Evolutionary conservation across 1,139 yeast genomes (phyloP).

Genomic region (Martiniozyma asiatica): DNA sequence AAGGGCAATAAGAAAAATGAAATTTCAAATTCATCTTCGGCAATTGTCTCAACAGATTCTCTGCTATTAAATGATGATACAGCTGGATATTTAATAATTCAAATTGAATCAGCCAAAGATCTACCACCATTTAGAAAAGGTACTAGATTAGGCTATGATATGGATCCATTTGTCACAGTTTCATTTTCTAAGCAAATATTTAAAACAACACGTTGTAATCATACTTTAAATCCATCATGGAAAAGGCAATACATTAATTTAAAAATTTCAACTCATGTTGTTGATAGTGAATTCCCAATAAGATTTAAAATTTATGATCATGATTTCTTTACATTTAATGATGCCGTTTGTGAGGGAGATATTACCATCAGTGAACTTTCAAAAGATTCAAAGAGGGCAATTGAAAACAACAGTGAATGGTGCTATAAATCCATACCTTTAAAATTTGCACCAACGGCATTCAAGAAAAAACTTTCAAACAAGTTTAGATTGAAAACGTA

Average conservation of each 20-base stretch:
- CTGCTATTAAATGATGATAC: constrained; percentile 9
- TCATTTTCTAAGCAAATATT: constrained; percentile 84
- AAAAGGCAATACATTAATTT: constrained; percentile 49
- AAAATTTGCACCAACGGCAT: constrained; percentile 53
- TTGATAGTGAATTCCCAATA: constrained; percentile 38
- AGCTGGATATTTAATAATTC: constrained; percentile 56
- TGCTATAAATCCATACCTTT: constrained; percentile 8
- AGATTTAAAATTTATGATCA: constrained; percentile 70
- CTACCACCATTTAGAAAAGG: constrained; percentile 55
- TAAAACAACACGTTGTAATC: constrained; percentile 78
- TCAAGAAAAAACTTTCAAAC: constrained; percentile 5
- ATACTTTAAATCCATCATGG: constrained; percentile 74
- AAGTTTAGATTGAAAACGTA: constrained; percentile 13
- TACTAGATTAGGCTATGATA: constrained; percentile 69
- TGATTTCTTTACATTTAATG: constrained; percentile 74
- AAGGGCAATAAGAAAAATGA: too few species aligned
- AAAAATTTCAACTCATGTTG: constrained; percentile 60
- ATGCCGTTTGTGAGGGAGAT: constrained; percentile 58
- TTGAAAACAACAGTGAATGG: constrained; percentile 6
- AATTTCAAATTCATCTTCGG: too few species aligned
- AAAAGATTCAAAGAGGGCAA: constrained; percentile 6
- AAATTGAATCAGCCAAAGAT: constrained; percentile 59
- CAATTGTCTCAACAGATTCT: background rate
- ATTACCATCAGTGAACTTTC: constrained; percentile 22
- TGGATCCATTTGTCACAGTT: constrained; percentile 93